These are phyloP conservation scores for Botrytis galanthina DNA, from an alignment of 2,329 filamentous ascomycete genomes.

Conservation along the genomic window DNA sequence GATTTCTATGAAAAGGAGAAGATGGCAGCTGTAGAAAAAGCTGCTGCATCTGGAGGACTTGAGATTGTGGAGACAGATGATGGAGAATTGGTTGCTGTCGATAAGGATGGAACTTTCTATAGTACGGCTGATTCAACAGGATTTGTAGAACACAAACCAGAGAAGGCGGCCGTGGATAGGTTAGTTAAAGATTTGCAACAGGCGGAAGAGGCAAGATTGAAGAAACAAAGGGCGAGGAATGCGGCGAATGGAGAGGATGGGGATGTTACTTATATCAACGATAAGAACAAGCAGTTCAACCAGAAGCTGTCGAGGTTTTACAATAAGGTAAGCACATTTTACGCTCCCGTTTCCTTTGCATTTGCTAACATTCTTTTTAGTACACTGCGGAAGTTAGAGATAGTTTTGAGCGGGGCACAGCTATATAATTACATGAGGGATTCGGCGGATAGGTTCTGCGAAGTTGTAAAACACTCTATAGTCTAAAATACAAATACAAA, in stretches of 20 bases:
- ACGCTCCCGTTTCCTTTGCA: background rate
- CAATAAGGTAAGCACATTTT: constrained; percentile 63
- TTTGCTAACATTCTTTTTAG: constrained; percentile 40
- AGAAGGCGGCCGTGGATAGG: constrained; percentile 81
- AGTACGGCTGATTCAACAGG: constrained; percentile 79
- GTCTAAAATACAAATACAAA: constrained; percentile 28
- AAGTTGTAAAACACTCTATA: constrained; percentile 21
- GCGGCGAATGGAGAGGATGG: constrained; percentile 77
- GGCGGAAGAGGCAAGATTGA: constrained; percentile 81
- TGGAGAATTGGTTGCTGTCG: constrained; percentile 90
- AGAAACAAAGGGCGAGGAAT: constrained; percentile 80
- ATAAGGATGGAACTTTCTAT: constrained; percentile 88
- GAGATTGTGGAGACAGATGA: constrained; percentile 96
- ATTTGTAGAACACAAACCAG: constrained; percentile 82
- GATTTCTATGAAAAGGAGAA: constrained; percentile 87
- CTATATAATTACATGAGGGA: constrained; percentile 59
- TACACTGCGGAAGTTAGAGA: constrained; percentile 97
- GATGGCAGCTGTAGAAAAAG: constrained; percentile 77
- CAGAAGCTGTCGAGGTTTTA: constrained; percentile 94
- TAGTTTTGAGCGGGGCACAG: constrained; percentile 95
- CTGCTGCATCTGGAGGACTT: constrained; percentile 78
- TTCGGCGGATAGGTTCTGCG: constrained; percentile 16
- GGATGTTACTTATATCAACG: constrained; percentile 98
- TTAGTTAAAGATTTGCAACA: constrained; percentile 83
- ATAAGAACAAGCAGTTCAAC: constrained; percentile 99